Evolutionary conservation across 23 red algal genomes (phyloP), one percentile per base, ranked within the genome.

Genomic region (Gracilaria caudata): DNA sequence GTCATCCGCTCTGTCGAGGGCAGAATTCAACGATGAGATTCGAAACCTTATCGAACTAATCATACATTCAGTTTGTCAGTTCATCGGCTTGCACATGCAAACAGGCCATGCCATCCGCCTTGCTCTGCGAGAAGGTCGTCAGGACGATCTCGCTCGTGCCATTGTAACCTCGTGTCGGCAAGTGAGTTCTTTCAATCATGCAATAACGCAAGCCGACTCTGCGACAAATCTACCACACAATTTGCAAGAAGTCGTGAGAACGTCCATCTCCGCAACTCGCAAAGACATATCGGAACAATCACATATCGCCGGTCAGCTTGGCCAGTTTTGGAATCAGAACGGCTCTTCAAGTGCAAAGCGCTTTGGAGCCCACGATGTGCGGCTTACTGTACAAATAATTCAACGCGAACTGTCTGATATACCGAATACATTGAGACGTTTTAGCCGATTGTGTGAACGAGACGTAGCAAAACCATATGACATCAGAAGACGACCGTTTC

Each of bases 81-180:
- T 89, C 55, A 65, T 89, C 44, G 85, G 85, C 54, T 58, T 89
- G 72, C 85, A 89, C 55, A 79, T 89, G 72, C 64, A 89, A 46
- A 73, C 73, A 28, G 72, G 68, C 12, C 64, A 89, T n/a, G 70
- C 68, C 34, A 77, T 89, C 39, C 85, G 68, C 32, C 30, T 66
- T 26, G 85, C 85, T 38, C 39, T 89, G 43, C 51, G 43, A 43
- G 30, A 61, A 34, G 44, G 46, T 21, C 51, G 73, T 23, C 35
- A 57, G 9, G 56, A 89, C 45, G 72, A 89, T 46, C 55, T 89
- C 32, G 85, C 71, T n/a, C 43, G 85, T 5, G 73, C 71, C 19
- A 89, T 89, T 54, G 72, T 89, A 37, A 89, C 85, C 6, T 78
- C 85, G 6, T 79, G 85, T 51, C 68, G 85, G 2, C 85, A 89